phyloP scores from a whole-genome alignment of 345 rosid genomes.

The Populus pruinosa region DNA sequence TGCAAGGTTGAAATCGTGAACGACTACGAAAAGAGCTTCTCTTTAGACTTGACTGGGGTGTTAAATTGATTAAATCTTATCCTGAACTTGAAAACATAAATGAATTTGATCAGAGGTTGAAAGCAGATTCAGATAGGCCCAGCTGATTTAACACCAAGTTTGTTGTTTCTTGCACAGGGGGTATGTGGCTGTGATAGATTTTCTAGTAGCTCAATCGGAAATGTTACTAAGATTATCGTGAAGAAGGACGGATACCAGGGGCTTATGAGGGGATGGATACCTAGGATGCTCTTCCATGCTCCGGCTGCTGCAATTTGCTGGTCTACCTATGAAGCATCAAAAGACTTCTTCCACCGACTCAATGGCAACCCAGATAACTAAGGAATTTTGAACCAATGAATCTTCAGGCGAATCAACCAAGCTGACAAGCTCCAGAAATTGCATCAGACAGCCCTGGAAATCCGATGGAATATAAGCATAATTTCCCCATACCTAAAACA shows the following conservation, averaged over 20 bases:
- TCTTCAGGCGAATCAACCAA: too few relatives aligned
- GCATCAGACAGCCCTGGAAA: too few relatives aligned
- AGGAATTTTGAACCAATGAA: too few relatives aligned
- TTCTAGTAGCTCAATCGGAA: slow-evolving; percentile 34
- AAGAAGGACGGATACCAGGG: slow-evolving; percentile 58
- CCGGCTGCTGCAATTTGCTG: slow-evolving; percentile 75
- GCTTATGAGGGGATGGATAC: slow-evolving; percentile 66
- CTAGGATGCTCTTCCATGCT: slow-evolving; percentile 71
- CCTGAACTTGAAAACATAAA: too few relatives aligned
- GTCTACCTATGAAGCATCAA: slow-evolving; percentile 69
- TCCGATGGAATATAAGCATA: too few relatives aligned
- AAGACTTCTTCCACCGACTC: slow-evolving; percentile 46
- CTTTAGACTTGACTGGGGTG: too few relatives aligned
- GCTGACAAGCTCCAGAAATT: too few relatives aligned
- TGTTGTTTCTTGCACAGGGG: slow-evolving; percentile 24
- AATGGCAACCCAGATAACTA: slow-evolving; percentile 15
- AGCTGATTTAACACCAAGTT: neutral
- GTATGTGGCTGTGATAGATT: slow-evolving; percentile 47
- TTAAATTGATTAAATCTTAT: too few relatives aligned
- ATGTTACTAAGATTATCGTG: slow-evolving; percentile 43
- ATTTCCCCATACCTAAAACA: too few relatives aligned
- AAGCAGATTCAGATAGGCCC: neutral
- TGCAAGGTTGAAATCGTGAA: too few relatives aligned
- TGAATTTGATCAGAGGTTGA: too few relatives aligned
- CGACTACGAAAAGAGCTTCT: too few relatives aligned